phyloP scores from a whole-genome alignment of 371 early-diverging fungal species.

The Mucor circinelloides region DNA sequence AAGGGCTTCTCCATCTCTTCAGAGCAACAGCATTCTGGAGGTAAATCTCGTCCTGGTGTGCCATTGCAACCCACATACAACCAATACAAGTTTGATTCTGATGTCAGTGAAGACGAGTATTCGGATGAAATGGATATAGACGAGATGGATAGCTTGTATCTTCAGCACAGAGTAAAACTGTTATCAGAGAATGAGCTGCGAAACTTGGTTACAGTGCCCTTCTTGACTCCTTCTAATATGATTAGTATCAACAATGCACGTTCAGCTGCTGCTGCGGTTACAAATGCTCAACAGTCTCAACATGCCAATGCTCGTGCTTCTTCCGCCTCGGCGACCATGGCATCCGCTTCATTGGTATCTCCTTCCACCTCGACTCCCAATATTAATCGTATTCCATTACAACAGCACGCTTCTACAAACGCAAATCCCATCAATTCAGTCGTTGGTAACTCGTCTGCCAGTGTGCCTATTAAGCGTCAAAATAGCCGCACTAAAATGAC shows the following conservation, averaged over 20 bases:
- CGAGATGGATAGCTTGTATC: conserved; percentile 33
- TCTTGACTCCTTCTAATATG: conserved; percentile 35
- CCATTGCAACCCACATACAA: conserved; percentile 5
- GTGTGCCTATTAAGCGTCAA: conserved; percentile 35
- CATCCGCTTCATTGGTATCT: background rate
- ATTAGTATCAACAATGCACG: conserved; percentile 21
- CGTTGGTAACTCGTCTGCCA: background rate
- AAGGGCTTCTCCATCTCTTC: conserved; percentile 10
- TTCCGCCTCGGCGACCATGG: background rate
- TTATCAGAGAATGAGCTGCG: conserved; percentile 58
- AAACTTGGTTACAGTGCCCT: conserved; percentile 46
- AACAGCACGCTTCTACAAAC: background rate
- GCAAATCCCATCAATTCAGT: background rate
- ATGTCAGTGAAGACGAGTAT: conserved; percentile 54
- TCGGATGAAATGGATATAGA: conserved; percentile 40
- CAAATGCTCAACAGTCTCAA: background rate
- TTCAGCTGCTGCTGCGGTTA: conserved; percentile 13
- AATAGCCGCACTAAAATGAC: conserved; percentile 46
- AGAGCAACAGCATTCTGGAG: background rate
- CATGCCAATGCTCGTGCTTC: background rate
- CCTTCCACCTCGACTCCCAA: background rate
- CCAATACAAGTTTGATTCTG: conserved; percentile 51
- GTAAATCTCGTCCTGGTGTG: conserved; percentile 27
- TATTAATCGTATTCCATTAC: background rate
- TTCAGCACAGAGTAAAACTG: conserved; percentile 53